A percentile compares a stretch with the other conserved stretches of the same genome.
Conservation (phyloP, 2,329 filamentous ascomycete genomes). For the Ophiostoma angusticollis region DNA sequence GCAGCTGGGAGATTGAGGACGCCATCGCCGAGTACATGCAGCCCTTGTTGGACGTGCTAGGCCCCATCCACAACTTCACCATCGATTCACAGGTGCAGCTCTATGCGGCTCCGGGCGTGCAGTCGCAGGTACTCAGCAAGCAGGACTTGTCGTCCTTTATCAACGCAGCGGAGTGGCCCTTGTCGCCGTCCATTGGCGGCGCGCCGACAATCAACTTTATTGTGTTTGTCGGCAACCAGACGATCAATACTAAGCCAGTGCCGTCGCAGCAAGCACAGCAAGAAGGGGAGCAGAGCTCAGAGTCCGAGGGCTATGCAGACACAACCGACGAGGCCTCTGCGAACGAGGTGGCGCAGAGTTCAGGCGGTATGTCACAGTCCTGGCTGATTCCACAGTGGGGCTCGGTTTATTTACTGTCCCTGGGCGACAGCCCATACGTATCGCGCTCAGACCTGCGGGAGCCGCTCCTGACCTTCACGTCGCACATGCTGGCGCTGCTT, state of each 20-base stretch:
- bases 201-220: conserved; percentile 96
- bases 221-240: conserved; percentile 72
- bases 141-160: conserved; percentile 90
- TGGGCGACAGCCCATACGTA: conserved; percentile 38
- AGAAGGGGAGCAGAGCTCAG: neutral
- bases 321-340: conserved; percentile 23
- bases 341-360: too few species aligned
- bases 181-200: conserved; percentile 84
- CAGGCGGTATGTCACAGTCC: conserved; percentile 40
- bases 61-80: conserved; percentile 84
- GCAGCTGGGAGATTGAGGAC: conserved; percentile 79
- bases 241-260: conserved; percentile 35
- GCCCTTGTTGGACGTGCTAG: conserved; percentile 67
- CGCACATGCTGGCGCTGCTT: conserved; percentile 76
- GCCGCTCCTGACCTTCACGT: conserved; percentile 78
- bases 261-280: neutral
- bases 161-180: conserved; percentile 94
- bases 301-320: neutral
- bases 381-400: conserved; percentile 98
- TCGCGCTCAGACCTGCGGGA: conserved; percentile 55
- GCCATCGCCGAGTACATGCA: conserved; percentile 71
- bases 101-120: conserved; percentile 61
- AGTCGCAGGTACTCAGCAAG: conserved; percentile 55
- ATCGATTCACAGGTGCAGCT: conserved; percentile 94
- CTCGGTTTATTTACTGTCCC: conserved; percentile 46